These are phyloP conservation scores for Rhytidhysteron rufulum DNA, from an alignment of 2,329 filamentous ascomycete genomes.

Conservation along the genomic window DNA sequence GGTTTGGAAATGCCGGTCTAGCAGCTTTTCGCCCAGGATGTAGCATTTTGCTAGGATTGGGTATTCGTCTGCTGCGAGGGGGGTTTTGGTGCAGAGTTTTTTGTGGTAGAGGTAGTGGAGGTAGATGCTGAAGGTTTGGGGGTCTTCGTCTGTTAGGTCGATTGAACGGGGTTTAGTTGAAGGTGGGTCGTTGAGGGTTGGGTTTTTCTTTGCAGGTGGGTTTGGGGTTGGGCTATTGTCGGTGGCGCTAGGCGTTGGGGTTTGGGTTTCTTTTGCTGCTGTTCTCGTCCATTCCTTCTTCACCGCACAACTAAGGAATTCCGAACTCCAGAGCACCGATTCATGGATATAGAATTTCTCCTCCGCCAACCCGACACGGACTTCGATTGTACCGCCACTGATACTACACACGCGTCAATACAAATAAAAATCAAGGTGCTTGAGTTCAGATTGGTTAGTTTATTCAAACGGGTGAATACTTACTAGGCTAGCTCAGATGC, in stretches of 20 bases:
- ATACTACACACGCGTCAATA: no score
- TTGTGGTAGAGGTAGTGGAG: background rate
- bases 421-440: no score
- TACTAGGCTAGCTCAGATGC: no score
- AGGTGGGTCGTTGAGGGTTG: no score
- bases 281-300: constrained; percentile 1
- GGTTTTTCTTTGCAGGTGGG: no score
- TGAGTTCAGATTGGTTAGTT: no score
- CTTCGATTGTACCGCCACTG: background rate
- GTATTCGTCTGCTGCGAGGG: background rate
- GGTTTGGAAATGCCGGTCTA: constrained; percentile 19
- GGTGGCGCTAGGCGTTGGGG: no score
- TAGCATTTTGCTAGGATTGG: constrained; percentile 12
- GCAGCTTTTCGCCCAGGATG: constrained; percentile 13
- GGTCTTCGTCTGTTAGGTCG: background rate
- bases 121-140: background rate
- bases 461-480: no score
- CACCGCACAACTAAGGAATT: constrained; percentile 8
- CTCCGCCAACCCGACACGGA: constrained; percentile 1
- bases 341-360: constrained; percentile 11
- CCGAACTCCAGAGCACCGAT: constrained; percentile 6
- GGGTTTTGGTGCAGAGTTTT: background rate
- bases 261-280: no score
- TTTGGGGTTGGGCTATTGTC: no score
- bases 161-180: background rate